Conservation (phyloP, 805 yeast genomes). For the Candida michaelii region DNA sequence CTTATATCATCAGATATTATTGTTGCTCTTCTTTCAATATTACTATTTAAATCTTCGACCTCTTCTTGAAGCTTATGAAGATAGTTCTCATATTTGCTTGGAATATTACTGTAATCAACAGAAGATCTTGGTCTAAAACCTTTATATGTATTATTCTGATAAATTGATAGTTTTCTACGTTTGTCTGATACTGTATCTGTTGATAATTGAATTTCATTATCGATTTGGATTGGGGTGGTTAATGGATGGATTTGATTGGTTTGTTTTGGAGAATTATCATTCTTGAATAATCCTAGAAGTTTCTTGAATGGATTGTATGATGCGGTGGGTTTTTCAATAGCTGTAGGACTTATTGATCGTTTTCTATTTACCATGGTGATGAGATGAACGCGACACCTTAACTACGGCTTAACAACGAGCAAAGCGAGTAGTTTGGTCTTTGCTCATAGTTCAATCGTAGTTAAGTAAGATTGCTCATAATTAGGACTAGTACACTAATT, state of each 20-base stretch:
- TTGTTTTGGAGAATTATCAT: neutral
- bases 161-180: conserved; percentile 28
- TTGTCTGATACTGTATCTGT: conserved; percentile 20
- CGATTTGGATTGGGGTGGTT: neutral
- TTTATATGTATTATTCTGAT: conserved; percentile 11
- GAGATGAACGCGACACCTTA: conserved; percentile 4
- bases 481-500: too few species aligned
- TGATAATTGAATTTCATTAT: neutral
- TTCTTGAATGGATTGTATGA: neutral
- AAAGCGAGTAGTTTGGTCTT: too few species aligned
- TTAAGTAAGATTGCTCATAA: too few species aligned
- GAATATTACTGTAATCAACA: conserved; percentile 5
- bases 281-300: neutral
- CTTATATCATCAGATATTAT: conserved; percentile 6
- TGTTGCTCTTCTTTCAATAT: conserved; percentile 27
- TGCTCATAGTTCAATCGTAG: too few species aligned
- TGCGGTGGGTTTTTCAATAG: conserved; percentile 1
- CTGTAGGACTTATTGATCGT: conserved; percentile 21
- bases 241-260: neutral
- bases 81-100: conserved; percentile 14
- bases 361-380: conserved; percentile 12
- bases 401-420: too few species aligned
- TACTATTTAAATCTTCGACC: conserved; percentile 20
- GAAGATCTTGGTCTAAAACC: conserved; percentile 28
- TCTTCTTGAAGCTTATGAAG: conserved; percentile 14